Percentiles rank a stretch among this genome's conserved stretches.
These are phyloP conservation scores for Acer campestre DNA, from an alignment of 345 rosid genomes.

Conservation along the genomic window DNA sequence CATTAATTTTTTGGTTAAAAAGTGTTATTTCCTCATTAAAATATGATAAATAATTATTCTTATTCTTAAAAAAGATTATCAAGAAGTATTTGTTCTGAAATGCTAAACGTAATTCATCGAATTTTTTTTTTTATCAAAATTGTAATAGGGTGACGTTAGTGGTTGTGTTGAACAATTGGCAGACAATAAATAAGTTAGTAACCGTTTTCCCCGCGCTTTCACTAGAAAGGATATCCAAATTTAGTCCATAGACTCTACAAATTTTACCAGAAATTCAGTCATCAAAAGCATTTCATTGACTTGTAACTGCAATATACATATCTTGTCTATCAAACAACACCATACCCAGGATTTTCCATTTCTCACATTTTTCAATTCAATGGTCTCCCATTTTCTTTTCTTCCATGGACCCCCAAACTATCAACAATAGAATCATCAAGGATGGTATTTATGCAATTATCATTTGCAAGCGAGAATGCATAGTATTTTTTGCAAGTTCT, in stretches of 20 bases:
- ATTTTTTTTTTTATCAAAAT: not conserved
- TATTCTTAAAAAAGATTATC: too few relatives aligned
- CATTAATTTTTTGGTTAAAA: too few relatives aligned
- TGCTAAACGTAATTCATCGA: not conserved
- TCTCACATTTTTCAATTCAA: not conserved
- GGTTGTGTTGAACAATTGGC: not conserved
- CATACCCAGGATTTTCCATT: not conserved
- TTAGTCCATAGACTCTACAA: not conserved
- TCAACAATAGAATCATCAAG: not conserved
- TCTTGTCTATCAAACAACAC: not conserved
- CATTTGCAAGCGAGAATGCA: not conserved
- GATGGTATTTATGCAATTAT: not conserved
- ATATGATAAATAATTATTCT: too few relatives aligned
- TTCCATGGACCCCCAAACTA: not conserved
- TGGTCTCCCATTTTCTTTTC: not conserved
- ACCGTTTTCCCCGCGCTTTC: conserved; percentile 17
- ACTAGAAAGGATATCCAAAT: not conserved
- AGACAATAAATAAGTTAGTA: not conserved
- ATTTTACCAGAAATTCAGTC: not conserved
- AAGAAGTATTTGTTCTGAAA: too few relatives aligned
- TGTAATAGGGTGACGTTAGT: not conserved
- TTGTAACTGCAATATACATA: not conserved
- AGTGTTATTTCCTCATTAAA: too few relatives aligned
- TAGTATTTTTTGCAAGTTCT: not conserved
- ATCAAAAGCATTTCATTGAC: conserved; percentile 14